Percentiles rank a stretch among this genome's conserved stretches.
phyloP scores from a whole-genome alignment of 2,329 filamentous ascomycete genomes.

The Penicillium sp. region DNA sequence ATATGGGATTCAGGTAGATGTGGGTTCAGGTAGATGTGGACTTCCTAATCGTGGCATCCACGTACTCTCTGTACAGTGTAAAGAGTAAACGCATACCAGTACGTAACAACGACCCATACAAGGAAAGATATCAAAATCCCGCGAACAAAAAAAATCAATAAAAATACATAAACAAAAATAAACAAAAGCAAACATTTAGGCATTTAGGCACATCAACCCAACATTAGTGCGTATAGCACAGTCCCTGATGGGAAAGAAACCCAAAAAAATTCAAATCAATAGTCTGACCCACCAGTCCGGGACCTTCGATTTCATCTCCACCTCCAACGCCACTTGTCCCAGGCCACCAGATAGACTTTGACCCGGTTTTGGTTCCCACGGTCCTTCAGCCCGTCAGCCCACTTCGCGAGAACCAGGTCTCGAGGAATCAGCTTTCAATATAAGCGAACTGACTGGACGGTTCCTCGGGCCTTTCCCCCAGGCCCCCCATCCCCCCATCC shows the following conservation, averaged over 20 bases:
- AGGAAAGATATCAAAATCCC: not conserved
- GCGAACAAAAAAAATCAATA: not conserved
- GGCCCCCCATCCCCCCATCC: not conserved
- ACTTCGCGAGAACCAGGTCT: not conserved
- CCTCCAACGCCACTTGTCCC: not conserved
- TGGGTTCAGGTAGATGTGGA: no score
- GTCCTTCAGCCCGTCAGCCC: conserved; percentile 15
- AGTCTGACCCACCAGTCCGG: conserved; percentile 1
- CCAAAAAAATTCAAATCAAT: conserved; percentile 4
- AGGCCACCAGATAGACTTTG: conserved; percentile 14
- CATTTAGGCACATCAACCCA: not conserved
- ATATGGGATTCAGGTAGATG: not conserved
- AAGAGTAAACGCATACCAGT: not conserved
- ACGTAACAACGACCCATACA: not conserved
- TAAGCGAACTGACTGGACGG: not conserved
- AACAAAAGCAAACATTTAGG: not conserved
- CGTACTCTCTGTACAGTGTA: not conserved
- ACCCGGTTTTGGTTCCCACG: conserved; percentile 1
- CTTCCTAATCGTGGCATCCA: not conserved
- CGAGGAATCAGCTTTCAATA: not conserved
- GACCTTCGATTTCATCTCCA: conserved; percentile 8
- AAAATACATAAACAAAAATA: not conserved
- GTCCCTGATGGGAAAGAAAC: not conserved
- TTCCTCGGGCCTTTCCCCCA: not conserved
- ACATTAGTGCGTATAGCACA: not conserved